A percentile compares a stretch with the other conserved stretches of the same genome.
phyloP scores from a whole-genome alignment of 164 flowering plant species.

The Tetrastigma voinierianum region DNA sequence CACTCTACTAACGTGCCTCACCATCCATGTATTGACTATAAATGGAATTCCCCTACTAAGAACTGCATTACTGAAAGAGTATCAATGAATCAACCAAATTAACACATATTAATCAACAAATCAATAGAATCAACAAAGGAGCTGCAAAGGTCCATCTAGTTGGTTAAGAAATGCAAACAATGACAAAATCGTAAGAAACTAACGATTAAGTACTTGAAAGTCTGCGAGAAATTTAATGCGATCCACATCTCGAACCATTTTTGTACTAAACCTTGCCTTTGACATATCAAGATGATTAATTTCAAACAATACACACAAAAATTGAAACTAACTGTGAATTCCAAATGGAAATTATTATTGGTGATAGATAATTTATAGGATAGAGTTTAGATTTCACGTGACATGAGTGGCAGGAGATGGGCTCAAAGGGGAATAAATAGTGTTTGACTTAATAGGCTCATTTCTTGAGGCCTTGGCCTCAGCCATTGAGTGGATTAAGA shows the following conservation, averaged over 20 bases:
- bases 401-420: too few relatives aligned
- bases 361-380: too few relatives aligned
- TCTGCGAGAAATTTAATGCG: slow-evolving; percentile 52
- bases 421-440: too few relatives aligned
- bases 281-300: slow-evolving; percentile 3
- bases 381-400: too few relatives aligned
- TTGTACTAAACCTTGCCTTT: not conserved
- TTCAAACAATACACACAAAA: too few relatives aligned
- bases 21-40: slow-evolving; percentile 86
- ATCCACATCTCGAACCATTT: slow-evolving; percentile 25
- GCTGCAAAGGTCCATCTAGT: not conserved
- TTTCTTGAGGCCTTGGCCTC: too few relatives aligned
- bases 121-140: too few relatives aligned
- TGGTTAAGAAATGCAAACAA: not conserved
- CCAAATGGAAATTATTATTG: too few relatives aligned
- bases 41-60: slow-evolving; percentile 84
- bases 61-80: slow-evolving; percentile 88
- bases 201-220: slow-evolving; percentile 84
- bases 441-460: too few relatives aligned
- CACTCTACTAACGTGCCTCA: slow-evolving; percentile 69
- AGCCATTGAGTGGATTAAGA: too few relatives aligned
- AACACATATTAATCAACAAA: not conserved
- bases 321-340: too few relatives aligned
- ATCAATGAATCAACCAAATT: not conserved
- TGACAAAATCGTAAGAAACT: slow-evolving; percentile 10